phyloP scores from a whole-genome alignment of 768 basidiomycete species.

The Suillus americanus region DNA sequence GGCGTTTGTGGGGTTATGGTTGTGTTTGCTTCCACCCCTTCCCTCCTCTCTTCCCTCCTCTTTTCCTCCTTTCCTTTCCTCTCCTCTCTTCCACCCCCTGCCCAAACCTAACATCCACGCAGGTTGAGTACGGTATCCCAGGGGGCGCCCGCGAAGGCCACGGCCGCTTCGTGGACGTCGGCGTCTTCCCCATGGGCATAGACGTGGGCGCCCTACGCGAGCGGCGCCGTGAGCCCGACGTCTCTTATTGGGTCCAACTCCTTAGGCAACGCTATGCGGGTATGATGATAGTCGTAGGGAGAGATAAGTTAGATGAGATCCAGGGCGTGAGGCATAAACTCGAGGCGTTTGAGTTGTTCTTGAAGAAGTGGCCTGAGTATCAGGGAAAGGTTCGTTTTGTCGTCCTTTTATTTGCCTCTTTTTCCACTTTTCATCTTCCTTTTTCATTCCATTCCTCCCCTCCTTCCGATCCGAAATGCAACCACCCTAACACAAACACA shows the following conservation, averaged over 20 bases:
- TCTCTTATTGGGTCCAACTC: conserved; percentile 77
- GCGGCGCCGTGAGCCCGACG: conserved; percentile 75
- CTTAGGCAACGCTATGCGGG: conserved; percentile 82
- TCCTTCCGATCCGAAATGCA: neutral
- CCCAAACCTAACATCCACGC: neutral
- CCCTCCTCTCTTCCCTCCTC: neutral
- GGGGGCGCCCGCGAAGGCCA: conserved; percentile 16
- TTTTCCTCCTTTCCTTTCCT: neutral
- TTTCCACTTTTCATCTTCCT: neutral
- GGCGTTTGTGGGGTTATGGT: neutral
- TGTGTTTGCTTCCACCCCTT: neutral
- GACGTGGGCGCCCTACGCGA: conserved; percentile 68
- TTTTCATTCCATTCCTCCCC: neutral
- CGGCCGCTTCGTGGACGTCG: conserved; percentile 78
- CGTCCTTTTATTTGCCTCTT: neutral
- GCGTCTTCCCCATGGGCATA: conserved; percentile 89
- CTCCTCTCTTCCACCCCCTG: neutral
- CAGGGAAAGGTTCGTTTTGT: conserved; percentile 58
- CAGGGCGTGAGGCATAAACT: conserved; percentile 87
- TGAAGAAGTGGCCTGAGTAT: conserved; percentile 77
- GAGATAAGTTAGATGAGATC: conserved; percentile 87
- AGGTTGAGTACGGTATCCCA: conserved; percentile 2
- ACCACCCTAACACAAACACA: neutral
- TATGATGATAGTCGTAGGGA: conserved; percentile 83
- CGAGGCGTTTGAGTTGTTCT: conserved; percentile 78